Conservation (phyloP, 2,329 filamentous ascomycete species). For the Rhytidhysteron rufulum region DNA sequence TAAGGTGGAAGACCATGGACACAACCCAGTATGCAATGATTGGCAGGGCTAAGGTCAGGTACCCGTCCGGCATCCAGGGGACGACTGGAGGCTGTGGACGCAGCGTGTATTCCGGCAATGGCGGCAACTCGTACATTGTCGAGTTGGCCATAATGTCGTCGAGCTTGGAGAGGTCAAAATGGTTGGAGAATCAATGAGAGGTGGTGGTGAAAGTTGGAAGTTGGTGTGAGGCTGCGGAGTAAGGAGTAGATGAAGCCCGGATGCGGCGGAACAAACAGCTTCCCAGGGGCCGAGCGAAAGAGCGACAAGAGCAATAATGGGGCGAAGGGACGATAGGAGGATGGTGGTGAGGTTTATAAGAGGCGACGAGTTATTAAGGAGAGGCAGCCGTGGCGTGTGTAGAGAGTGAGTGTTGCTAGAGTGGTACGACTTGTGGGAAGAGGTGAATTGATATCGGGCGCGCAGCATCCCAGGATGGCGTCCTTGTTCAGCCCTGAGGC, state of each 20-base stretch:
- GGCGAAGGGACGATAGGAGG: neutral
- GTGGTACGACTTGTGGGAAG: too few relatives aligned
- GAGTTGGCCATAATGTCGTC: conserved; percentile 42
- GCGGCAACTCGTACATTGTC: conserved; percentile 62
- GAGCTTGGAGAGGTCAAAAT: neutral
- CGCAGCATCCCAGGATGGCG: too few relatives aligned
- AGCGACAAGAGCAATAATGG: conserved; percentile 3
- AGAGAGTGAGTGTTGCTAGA: conserved; percentile 4
- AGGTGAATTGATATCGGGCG: too few relatives aligned
- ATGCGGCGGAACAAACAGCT: conserved; percentile 25
- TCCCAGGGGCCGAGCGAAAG: conserved; percentile 6
- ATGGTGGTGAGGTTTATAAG: neutral
- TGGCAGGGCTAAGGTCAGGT: conserved; percentile 71
- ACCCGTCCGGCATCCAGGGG: conserved; percentile 75
- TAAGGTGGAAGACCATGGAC: conserved; percentile 80
- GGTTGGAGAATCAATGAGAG: neutral
- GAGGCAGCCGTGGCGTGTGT: conserved; percentile 27
- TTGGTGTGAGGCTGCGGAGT: conserved; percentile 1
- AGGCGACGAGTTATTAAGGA: conserved; percentile 19
- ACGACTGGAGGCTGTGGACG: conserved; percentile 67
- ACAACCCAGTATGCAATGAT: conserved; percentile 84
- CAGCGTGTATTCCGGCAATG: conserved; percentile 78
- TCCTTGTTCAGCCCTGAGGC: too few relatives aligned
- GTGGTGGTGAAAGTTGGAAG: too few relatives aligned
- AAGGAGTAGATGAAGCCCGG: conserved; percentile 7